These are phyloP conservation scores for Spongospora subterranea DNA, from an alignment of 208 protist species.

Conservation along the genomic window DNA sequence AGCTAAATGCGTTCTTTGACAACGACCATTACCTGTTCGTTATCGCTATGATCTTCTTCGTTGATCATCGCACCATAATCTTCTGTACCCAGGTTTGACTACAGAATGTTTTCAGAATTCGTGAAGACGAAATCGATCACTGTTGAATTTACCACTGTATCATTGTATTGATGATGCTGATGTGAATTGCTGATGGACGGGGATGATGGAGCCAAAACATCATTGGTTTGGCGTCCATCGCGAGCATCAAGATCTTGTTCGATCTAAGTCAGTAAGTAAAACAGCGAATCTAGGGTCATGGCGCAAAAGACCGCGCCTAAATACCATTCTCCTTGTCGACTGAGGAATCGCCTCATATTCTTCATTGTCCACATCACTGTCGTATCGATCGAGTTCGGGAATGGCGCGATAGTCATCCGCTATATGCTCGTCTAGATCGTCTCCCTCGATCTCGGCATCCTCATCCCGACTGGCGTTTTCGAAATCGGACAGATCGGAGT, in stretches of 20 bases:
- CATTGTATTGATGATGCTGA: neutral
- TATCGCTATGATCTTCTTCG: slow-evolving; percentile 19
- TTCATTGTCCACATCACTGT: slow-evolving; percentile 60
- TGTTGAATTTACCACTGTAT: too few species aligned
- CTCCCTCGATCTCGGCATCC: slow-evolving; percentile 55
- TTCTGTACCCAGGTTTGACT: neutral
- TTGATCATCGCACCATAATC: neutral
- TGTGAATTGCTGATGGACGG: neutral
- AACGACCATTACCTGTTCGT: neutral
- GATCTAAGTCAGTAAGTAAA: too few species aligned
- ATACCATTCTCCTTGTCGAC: neutral
- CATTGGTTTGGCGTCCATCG: neutral
- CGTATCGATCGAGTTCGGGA: slow-evolving; percentile 67
- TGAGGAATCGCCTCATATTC: slow-evolving; percentile 37
- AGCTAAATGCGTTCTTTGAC: neutral
- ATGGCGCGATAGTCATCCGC: slow-evolving; percentile 63
- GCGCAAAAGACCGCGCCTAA: too few species aligned
- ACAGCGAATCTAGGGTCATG: too few species aligned
- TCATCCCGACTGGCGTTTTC: slow-evolving; percentile 1
- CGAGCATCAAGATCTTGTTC: slow-evolving; percentile 3
- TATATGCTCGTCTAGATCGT: slow-evolving; percentile 42
- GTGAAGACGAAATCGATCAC: too few species aligned
- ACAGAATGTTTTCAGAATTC: too few species aligned
- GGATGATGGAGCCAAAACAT: neutral
- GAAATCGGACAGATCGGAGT: slow-evolving; percentile 32